A percentile compares a stretch with the other conserved stretches of the same genome.
Conservation (phyloP, 1,284 basidiomycete species). For the Cutaneotrichosporon sp. region DNA sequence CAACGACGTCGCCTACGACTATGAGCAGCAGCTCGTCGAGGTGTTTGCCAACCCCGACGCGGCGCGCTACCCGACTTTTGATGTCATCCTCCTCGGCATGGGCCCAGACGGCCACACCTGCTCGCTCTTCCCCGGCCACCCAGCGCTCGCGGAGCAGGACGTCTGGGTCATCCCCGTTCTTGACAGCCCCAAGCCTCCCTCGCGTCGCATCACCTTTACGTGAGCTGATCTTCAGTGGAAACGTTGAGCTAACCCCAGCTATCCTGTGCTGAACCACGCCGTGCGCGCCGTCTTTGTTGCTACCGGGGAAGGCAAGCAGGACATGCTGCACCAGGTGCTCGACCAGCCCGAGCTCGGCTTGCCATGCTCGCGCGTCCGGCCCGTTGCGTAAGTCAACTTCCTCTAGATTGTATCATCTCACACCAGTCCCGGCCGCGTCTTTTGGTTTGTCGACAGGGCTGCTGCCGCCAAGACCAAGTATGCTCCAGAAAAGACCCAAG, state of each 20-base stretch:
- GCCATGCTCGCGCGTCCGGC: conserved; percentile 77
- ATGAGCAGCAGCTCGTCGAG: conserved; percentile 85
- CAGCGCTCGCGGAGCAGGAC: conserved; percentile 74
- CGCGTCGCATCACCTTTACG: conserved; percentile 69
- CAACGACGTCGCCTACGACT: conserved; percentile 83
- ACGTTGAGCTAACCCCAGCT: conserved; percentile 38
- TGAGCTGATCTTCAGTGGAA: conserved; percentile 20
- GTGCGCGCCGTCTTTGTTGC: conserved; percentile 80
- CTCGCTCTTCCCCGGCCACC: conserved; percentile 91
- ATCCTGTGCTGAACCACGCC: conserved; percentile 89
- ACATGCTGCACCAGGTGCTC: conserved; percentile 66
- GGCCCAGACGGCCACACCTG: conserved; percentile 96
- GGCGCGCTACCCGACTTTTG: conserved; percentile 89
- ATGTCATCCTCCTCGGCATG: conserved; percentile 88
- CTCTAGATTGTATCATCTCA: background rate
- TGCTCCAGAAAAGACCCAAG: conserved; percentile 39
- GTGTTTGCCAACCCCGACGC: conserved; percentile 87
- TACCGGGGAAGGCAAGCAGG: conserved; percentile 75
- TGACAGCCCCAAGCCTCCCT: conserved; percentile 91
- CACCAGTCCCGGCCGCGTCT: conserved; percentile 67
- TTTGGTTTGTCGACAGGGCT: conserved; percentile 84
- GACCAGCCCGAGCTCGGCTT: conserved; percentile 75
- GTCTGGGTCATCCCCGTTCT: conserved; percentile 92
- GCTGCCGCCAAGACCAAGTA: conserved; percentile 58
- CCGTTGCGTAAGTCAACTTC: conserved; percentile 50